Conservation (phyloP, 331 rosid species). For the Acacia concinna region DNA sequence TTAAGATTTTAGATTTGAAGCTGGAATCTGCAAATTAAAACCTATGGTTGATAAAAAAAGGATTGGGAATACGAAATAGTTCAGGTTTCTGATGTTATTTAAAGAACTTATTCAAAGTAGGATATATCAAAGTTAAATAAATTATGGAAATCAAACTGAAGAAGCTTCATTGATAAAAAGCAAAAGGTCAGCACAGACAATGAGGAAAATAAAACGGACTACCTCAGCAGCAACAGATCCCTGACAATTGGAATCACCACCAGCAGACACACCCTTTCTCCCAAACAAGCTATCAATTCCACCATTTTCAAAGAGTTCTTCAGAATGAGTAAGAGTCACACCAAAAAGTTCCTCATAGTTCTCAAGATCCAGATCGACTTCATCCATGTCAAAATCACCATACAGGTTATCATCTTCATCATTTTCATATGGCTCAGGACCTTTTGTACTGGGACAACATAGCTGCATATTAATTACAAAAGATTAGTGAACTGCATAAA, state of each 20-base stretch:
- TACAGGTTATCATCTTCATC: constrained; percentile 59
- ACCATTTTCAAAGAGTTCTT: constrained; percentile 89
- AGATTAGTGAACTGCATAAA: constrained; percentile 34
- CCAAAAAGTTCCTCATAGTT: constrained; percentile 91
- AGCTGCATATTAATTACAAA: constrained; percentile 53
- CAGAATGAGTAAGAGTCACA: constrained; percentile 70
- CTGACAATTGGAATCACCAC: constrained; percentile 62
- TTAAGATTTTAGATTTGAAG: constrained; percentile 10
- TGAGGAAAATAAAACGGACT: constrained; percentile 24
- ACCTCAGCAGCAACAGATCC: constrained; percentile 81
- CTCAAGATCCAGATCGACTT: constrained; percentile 78
- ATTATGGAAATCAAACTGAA: constrained; percentile 5
- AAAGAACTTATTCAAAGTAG: constrained; percentile 1
- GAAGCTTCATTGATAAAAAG: not conserved
- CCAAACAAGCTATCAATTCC: constrained; percentile 91
- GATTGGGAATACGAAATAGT: not conserved
- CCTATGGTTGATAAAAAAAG: not conserved
- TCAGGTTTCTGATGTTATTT: not conserved
- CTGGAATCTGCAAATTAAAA: not conserved
- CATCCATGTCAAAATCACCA: constrained; percentile 74
- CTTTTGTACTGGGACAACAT: constrained; percentile 49
- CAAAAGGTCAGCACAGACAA: constrained; percentile 22
- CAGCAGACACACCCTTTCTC: constrained; percentile 57
- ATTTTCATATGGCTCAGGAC: constrained; percentile 50
- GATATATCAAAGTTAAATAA: constrained; percentile 17